Conservation (phyloP, 768 basidiomycete species). For the Omphalotus guepiniiformis region DNA sequence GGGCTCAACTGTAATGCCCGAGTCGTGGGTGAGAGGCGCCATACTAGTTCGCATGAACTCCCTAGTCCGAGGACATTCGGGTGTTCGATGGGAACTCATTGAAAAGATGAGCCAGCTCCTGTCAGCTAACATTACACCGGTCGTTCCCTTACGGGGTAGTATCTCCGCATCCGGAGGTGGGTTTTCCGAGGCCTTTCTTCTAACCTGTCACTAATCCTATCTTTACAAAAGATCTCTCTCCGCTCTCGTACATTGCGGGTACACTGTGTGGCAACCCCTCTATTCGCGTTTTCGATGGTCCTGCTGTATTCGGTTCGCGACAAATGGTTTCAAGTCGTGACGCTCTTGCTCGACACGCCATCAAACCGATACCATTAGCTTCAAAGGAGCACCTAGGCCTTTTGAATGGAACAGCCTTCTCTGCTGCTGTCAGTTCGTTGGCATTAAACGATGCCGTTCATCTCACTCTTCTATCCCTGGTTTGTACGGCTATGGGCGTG, state of each 20-base stretch:
- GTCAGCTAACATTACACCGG: slow-evolving; percentile 64
- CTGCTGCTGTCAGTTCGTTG: slow-evolving; percentile 67
- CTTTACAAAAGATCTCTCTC: slow-evolving; percentile 54
- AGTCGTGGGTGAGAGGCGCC: slow-evolving; percentile 84
- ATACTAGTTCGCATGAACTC: slow-evolving; percentile 88
- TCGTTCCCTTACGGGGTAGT: slow-evolving; percentile 80
- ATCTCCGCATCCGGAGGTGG: slow-evolving; percentile 80
- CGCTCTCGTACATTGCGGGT: slow-evolving; percentile 81
- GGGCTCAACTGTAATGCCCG: slow-evolving; percentile 70
- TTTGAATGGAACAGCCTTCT: slow-evolving; percentile 84
- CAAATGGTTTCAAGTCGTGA: slow-evolving; percentile 49
- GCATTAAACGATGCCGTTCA: slow-evolving; percentile 69
- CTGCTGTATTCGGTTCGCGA: slow-evolving; percentile 42
- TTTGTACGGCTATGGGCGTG: slow-evolving; percentile 75
- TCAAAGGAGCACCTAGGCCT: slow-evolving; percentile 81
- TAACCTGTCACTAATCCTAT: slow-evolving; percentile 11
- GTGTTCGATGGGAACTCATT: slow-evolving; percentile 76
- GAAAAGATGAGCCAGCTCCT: slow-evolving; percentile 75
- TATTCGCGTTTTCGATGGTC: slow-evolving; percentile 65
- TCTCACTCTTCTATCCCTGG: slow-evolving; percentile 56
- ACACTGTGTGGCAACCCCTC: slow-evolving; percentile 76
- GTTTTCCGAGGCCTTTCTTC: slow-evolving; percentile 11
- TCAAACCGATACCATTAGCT: slow-evolving; percentile 60
- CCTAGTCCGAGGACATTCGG: slow-evolving; percentile 84
- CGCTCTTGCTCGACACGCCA: slow-evolving; percentile 56